phyloP scores from a whole-genome alignment of 2,329 filamentous ascomycete species.

The Colletotrichum lindemuthianum region DNA sequence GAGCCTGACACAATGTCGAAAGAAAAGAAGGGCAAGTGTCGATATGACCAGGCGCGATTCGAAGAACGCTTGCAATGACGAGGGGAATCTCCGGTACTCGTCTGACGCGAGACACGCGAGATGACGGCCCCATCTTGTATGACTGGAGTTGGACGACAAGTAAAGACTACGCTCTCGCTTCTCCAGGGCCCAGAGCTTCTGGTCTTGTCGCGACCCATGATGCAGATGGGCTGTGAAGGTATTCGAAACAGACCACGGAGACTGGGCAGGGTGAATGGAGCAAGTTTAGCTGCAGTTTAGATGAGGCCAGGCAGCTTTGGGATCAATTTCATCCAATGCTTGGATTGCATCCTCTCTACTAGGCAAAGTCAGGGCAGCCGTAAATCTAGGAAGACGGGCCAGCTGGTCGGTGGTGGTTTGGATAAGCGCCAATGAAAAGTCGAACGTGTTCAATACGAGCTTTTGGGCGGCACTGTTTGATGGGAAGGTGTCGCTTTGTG shows the following conservation, averaged over 20 bases:
- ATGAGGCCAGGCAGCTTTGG: conserved; percentile 18
- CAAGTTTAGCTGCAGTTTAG: conserved; percentile 7
- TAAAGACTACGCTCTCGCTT: background rate
- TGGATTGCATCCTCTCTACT: background rate
- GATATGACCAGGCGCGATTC: conserved; percentile 27
- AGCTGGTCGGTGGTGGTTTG: conserved; percentile 2
- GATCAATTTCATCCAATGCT: conserved; percentile 23
- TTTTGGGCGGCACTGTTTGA: background rate
- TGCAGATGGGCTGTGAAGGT: conserved; percentile 29
- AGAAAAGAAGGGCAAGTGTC: conserved; percentile 26
- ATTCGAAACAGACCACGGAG: conserved; percentile 29
- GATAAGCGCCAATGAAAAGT: conserved; percentile 28
- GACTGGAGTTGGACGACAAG: conserved; percentile 12
- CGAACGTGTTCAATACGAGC: conserved; percentile 11
- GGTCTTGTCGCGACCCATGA: conserved; percentile 23
- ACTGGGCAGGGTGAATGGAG: conserved; percentile 15
- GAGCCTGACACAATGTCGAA: conserved; percentile 14
- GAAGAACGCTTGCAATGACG: background rate
- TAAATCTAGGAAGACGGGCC: background rate
- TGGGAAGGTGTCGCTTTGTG: conserved; percentile 7
- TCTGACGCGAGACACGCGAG: conserved; percentile 22
- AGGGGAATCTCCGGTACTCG: conserved; percentile 27
- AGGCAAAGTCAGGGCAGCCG: no score
- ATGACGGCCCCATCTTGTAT: conserved; percentile 32
- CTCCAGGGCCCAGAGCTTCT: conserved; percentile 19